These are phyloP conservation scores for Handroanthus guayacan DNA, from an alignment of 257 asterid species.

Conservation along the genomic window DNA sequence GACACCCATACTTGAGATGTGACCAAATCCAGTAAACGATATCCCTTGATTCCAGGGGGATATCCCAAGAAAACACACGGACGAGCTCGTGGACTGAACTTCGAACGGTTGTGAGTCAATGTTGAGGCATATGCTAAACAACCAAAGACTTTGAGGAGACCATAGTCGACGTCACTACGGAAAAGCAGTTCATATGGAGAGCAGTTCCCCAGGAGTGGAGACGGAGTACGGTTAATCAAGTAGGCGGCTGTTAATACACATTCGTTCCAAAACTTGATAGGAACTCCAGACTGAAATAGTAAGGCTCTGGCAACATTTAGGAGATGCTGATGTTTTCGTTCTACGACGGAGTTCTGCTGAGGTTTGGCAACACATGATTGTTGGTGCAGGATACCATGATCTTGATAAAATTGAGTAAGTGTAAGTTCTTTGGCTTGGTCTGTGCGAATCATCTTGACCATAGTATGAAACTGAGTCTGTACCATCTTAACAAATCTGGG, in stretches of 20 bases:
- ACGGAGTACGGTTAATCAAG: not conserved
- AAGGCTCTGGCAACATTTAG: not conserved
- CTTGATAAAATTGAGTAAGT: too few relatives aligned
- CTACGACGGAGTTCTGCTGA: slow-evolving; percentile 1
- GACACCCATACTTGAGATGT: not conserved
- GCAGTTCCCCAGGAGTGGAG: not conserved
- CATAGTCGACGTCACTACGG: not conserved
- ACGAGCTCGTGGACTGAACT: not conserved
- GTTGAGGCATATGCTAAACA: too few relatives aligned
- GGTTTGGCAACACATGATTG: not conserved
- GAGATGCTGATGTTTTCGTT: not conserved
- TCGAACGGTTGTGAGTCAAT: too few relatives aligned
- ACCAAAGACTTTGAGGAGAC: not conserved
- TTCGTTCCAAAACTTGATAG: not conserved
- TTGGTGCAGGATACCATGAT: not conserved
- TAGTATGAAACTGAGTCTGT: too few relatives aligned
- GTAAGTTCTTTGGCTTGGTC: too few relatives aligned
- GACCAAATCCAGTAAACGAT: not conserved
- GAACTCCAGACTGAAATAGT: not conserved
- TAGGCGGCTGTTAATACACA: not conserved
- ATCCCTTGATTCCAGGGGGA: not conserved
- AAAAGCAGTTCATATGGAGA: not conserved
- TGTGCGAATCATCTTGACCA: too few relatives aligned
- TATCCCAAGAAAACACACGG: not conserved
- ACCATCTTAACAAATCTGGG: too few relatives aligned